These are phyloP conservation scores for Candida chilensis DNA, from an alignment of 805 yeast species.

Conservation along the genomic window DNA sequence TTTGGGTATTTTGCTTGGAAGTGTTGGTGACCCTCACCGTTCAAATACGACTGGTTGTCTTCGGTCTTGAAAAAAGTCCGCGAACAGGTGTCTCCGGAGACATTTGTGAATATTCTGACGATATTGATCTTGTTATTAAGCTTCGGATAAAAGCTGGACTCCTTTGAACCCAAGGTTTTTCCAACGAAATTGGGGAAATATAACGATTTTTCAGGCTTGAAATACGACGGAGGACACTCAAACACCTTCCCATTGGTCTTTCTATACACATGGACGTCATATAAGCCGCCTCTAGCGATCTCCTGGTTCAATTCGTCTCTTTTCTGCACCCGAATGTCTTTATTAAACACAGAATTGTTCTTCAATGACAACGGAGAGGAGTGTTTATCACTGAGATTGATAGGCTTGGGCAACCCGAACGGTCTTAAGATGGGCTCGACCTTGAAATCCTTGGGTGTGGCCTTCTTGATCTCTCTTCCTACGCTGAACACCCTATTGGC, in stretches of 20 bases:
- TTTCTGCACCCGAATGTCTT: constrained; percentile 35
- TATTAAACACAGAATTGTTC: constrained; percentile 37
- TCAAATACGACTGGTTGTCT: constrained; percentile 26
- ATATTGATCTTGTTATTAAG: constrained; percentile 48
- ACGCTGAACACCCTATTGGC: too few species aligned
- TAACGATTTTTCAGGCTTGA: constrained; percentile 60
- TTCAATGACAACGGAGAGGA: too few species aligned
- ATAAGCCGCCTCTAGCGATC: constrained; percentile 59
- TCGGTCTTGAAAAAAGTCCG: constrained; percentile 46
- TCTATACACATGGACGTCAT: constrained; percentile 52
- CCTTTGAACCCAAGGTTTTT: constrained; percentile 30
- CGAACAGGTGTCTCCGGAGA: constrained; percentile 63
- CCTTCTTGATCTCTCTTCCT: too few species aligned
- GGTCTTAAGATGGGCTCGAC: constrained; percentile 1
- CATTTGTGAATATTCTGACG: constrained; percentile 56
- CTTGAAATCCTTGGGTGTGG: constrained; percentile 1
- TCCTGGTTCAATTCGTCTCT: constrained; percentile 51
- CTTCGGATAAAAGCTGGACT: constrained; percentile 21
- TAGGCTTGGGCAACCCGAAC: background rate
- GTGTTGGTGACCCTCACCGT: constrained; percentile 25
- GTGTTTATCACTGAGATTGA: background rate
- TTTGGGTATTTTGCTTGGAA: constrained; percentile 35
- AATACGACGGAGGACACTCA: constrained; percentile 71
- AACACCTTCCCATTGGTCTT: constrained; percentile 83
- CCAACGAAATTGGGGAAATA: constrained; percentile 79